These are phyloP conservation scores for Sugiyamaella valdiviana DNA, from an alignment of 805 yeast species.

Conservation along the genomic window DNA sequence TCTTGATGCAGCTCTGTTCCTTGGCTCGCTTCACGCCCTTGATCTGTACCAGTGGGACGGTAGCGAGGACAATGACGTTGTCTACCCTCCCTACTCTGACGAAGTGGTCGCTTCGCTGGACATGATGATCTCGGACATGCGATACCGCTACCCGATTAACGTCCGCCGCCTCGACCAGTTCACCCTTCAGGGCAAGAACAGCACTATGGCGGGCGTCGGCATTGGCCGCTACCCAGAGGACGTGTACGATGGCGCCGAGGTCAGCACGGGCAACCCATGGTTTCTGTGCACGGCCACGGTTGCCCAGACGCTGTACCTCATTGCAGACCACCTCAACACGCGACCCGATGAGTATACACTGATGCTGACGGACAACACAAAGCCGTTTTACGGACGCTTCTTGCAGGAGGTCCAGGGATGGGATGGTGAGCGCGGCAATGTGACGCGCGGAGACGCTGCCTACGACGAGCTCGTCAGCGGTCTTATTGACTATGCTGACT, in stretches of 20 bases:
- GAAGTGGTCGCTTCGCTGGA: slow-evolving; percentile 41
- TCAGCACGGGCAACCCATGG: slow-evolving; percentile 89
- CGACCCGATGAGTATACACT: slow-evolving; percentile 15
- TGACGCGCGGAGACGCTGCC: slow-evolving; percentile 9
- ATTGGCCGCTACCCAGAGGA: slow-evolving; percentile 93
- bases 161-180: slow-evolving; percentile 15
- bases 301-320: slow-evolving; percentile 29
- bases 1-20: slow-evolving; percentile 67
- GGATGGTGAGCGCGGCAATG: slow-evolving; percentile 5
- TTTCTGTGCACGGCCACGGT: slow-evolving; percentile 46
- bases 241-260: slow-evolving; percentile 66
- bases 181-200: slow-evolving; percentile 10
- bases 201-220: slow-evolving; percentile 46
- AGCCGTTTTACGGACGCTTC: slow-evolving; percentile 18
- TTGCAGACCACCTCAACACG: slow-evolving; percentile 26
- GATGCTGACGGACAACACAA: slow-evolving; percentile 7
- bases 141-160: slow-evolving; percentile 71
- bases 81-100: slow-evolving; percentile 27
- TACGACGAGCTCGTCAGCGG: slow-evolving; percentile 15
- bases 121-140: slow-evolving; percentile 62
- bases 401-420: slow-evolving; percentile 19
- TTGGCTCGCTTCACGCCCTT: slow-evolving; percentile 38
- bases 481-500: slow-evolving; percentile 39
- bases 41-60: slow-evolving; percentile 10
- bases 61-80: slow-evolving; percentile 15